Evolutionary conservation across 352 stramenopile species (phyloP).

Genomic region (Phytophthora megakarya): DNA sequence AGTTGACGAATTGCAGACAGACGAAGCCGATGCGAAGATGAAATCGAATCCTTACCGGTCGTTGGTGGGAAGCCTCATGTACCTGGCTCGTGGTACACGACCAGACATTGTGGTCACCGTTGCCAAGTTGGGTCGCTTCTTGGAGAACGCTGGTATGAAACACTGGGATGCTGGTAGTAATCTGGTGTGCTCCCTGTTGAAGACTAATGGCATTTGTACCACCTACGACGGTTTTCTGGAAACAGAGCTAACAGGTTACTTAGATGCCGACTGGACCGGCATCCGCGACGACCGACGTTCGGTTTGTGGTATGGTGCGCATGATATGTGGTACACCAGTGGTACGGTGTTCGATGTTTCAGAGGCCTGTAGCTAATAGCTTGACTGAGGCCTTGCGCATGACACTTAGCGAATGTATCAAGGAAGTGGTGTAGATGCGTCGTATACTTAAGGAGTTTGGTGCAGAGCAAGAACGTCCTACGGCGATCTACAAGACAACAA

Average conservation of each 20-base stretch:
- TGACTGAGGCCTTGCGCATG: slow-evolving; percentile 36
- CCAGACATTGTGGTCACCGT: slow-evolving; percentile 26
- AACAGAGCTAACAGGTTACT: slow-evolving; percentile 13
- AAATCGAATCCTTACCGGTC: slow-evolving; percentile 21
- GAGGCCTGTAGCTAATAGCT: slow-evolving; percentile 27
- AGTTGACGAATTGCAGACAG: too few species aligned
- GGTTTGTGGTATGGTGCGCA: slow-evolving; percentile 7
- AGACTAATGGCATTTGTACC: slow-evolving; percentile 21
- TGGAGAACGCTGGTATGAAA: slow-evolving; percentile 27
- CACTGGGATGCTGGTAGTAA: slow-evolving; percentile 25
- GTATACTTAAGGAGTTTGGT: slow-evolving; percentile 18
- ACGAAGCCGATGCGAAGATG: too few species aligned
- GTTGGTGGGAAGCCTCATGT: slow-evolving; percentile 21
- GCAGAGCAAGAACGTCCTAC: not conserved
- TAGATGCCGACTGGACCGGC: slow-evolving; percentile 24
- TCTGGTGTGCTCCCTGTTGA: slow-evolving; percentile 21
- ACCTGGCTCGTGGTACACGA: slow-evolving; percentile 26
- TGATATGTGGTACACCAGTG: slow-evolving; percentile 24
- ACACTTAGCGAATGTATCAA: slow-evolving; percentile 24
- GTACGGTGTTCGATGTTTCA: slow-evolving; percentile 22
- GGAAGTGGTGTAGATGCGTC: slow-evolving; percentile 24
- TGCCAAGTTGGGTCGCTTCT: slow-evolving; percentile 25
- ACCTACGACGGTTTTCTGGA: slow-evolving; percentile 2
- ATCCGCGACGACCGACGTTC: slow-evolving; percentile 28
- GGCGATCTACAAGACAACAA: slow-evolving; percentile 18